phyloP scores from a whole-genome alignment of 352 stramenopile species.

The Pythium scleroteichum region DNA sequence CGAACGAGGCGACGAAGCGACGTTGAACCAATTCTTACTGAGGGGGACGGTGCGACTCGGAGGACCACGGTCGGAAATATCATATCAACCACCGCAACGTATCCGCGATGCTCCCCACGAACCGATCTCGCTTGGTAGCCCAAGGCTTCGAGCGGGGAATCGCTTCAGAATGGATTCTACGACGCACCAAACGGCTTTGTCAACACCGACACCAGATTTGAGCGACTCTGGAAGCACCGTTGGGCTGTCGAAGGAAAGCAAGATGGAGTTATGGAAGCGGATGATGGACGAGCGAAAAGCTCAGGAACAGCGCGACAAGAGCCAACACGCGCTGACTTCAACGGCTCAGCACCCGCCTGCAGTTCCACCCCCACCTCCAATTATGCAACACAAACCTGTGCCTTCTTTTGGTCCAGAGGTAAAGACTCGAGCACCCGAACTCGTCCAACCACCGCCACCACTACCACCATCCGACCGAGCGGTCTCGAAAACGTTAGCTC shows the following conservation, averaged over 20 bases:
- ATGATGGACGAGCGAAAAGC: slow-evolving; percentile 51
- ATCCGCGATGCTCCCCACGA: not conserved
- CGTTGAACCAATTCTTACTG: slow-evolving; percentile 26
- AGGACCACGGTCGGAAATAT: not conserved
- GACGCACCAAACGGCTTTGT: too few relatives aligned
- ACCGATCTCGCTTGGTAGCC: not conserved
- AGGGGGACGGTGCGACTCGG: slow-evolving; percentile 13
- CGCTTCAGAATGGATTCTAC: too few relatives aligned
- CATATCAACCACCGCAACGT: not conserved
- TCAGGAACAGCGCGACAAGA: slow-evolving; percentile 28
- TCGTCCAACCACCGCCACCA: not conserved
- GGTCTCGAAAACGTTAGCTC: not conserved
- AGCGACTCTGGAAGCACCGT: not conserved
- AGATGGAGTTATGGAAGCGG: slow-evolving; percentile 69
- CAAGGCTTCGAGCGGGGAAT: too few relatives aligned
- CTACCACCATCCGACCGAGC: not conserved
- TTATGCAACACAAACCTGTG: not conserved
- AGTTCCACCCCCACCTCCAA: not conserved
- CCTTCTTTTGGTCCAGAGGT: not conserved
- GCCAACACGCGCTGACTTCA: not conserved
- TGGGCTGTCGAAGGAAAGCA: slow-evolving; percentile 46
- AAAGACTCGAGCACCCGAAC: not conserved
- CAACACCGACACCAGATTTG: too few relatives aligned
- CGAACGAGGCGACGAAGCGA: slow-evolving; percentile 24
- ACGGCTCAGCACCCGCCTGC: slow-evolving; percentile 1